Evolutionary conservation across 2,329 filamentous ascomycete genomes (phyloP), one percentile per base, ranked within the genome.

Genomic region (Aureobasidium sp.): DNA sequence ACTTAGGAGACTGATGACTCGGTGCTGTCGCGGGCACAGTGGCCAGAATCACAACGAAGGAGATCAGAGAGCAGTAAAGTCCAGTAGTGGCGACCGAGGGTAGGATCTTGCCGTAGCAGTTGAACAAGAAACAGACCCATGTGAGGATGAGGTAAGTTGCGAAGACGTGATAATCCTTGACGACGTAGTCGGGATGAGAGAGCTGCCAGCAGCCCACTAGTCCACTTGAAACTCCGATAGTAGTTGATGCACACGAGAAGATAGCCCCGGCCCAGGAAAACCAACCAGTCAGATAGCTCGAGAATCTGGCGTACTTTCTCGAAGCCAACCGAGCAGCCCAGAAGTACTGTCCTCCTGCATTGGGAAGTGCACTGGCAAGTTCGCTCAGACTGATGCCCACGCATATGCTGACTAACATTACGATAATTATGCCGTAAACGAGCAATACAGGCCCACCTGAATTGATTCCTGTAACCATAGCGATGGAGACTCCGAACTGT

Each of bases 251-350:
- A 65, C 74, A 79, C 8, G 80, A 82, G 64, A 83, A 83, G 60
- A 84, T 77, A 25, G 76, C 75, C 17, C 80, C 81, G n/a, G 79
- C 78, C 75, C 80, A 83, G 1, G 79, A 79, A 63, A 82, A 76
- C 75, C 78, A 82, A 1, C 79, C 79, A 1, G 77, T 80, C 53
- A 79, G 59, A 61, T 80, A 82, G 14, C 76, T 78, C 6, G 75
- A 73, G 60, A 80, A 74, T 31, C 76, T 76, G 1, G 77, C 74
- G 63, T 74, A 80, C 62, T 70, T 75, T 65, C 70, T 76, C 2
- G 79, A 78, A 1, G 78, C 78, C 64, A 82, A 67, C 62, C 79
- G 75, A 58, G 75, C 77, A 1, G 79, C 76, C 78, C 79, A 81
- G 65, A 79, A 80, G 66, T 81, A 82, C 67, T 81, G 77, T 0